Conservation (phyloP, 176 grass and related monocot genomes). For the Poa pratensis region DNA sequence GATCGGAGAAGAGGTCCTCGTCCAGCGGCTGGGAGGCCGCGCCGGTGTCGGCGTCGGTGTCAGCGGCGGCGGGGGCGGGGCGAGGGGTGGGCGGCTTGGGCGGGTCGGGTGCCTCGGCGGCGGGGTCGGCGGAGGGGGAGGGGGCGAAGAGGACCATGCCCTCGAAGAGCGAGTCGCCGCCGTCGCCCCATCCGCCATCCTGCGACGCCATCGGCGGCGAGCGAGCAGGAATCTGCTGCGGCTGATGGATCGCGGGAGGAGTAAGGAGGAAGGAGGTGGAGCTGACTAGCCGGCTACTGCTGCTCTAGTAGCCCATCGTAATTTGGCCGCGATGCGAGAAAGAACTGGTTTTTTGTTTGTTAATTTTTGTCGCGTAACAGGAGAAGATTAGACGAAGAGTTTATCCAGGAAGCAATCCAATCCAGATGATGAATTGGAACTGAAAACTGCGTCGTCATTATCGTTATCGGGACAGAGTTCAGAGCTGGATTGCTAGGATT, state of each 20-base stretch:
- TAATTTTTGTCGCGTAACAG: conserved; percentile 22
- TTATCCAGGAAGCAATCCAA: not conserved
- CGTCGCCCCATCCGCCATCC: conserved; percentile 56
- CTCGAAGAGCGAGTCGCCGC: conserved; percentile 75
- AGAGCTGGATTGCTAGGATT: not conserved
- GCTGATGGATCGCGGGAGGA: conserved; percentile 12
- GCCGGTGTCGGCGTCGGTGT: not conserved
- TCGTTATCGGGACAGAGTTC: not conserved
- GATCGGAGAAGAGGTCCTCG: conserved; percentile 98
- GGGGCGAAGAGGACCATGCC: conserved; percentile 90
- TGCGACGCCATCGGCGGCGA: conserved; percentile 57
- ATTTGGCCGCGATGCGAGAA: not conserved
- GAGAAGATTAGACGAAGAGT: not conserved
- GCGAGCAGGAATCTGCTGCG: not conserved
- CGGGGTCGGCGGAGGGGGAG: conserved; percentile 38
- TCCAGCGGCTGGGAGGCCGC: conserved; percentile 58
- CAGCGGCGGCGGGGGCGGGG: not conserved
- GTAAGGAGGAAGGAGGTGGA: not conserved
- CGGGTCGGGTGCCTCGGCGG: conserved; percentile 1
- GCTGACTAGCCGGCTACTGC: conserved; percentile 18
- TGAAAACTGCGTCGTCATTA: not conserved
- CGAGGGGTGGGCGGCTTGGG: conserved; percentile 35
- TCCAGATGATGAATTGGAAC: not conserved
- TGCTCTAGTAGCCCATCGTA: not conserved
- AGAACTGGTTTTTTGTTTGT: not conserved